Percentiles rank a stretch among this genome's conserved stretches.
These are phyloP conservation scores for Salix dunnii DNA, from an alignment of 345 rosid species.

Conservation along the genomic window DNA sequence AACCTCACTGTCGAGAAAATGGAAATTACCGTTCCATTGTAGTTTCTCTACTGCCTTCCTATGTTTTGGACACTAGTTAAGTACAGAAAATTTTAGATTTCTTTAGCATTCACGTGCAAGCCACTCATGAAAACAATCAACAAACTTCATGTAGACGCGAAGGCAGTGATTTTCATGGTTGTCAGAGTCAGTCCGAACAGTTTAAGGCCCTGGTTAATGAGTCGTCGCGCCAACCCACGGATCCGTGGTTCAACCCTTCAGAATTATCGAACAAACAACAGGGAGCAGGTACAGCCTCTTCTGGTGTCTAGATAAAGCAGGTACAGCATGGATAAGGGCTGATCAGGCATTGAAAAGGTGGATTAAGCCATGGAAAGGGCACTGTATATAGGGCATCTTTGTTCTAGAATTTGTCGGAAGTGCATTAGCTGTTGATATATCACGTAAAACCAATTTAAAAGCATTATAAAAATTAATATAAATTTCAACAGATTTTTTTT, in stretches of 20 bases:
- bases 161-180: neutral
- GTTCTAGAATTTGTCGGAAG: too few relatives aligned
- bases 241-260: too few relatives aligned
- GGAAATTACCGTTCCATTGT: neutral
- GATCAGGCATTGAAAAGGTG: neutral
- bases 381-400: neutral
- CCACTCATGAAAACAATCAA: neutral
- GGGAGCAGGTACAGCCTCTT: neutral
- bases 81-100: neutral
- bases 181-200: too few relatives aligned
- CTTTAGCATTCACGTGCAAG: neutral
- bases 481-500: too few relatives aligned
- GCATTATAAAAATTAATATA: too few relatives aligned
- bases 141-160: neutral
- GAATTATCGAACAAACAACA: neutral
- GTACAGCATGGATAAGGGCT: constrained; percentile 12
- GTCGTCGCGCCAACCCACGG: too few relatives aligned
- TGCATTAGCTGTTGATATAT: too few relatives aligned
- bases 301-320: neutral
- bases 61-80: neutral
- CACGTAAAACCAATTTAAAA: too few relatives aligned
- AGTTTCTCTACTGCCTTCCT: neutral
- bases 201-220: too few relatives aligned
- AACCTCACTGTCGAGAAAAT: neutral
- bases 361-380: neutral